Percentiles rank a stretch among this genome's conserved stretches.
Conservation (phyloP, 208 protist species). For the Acanthamoeba lenticulata region DNA sequence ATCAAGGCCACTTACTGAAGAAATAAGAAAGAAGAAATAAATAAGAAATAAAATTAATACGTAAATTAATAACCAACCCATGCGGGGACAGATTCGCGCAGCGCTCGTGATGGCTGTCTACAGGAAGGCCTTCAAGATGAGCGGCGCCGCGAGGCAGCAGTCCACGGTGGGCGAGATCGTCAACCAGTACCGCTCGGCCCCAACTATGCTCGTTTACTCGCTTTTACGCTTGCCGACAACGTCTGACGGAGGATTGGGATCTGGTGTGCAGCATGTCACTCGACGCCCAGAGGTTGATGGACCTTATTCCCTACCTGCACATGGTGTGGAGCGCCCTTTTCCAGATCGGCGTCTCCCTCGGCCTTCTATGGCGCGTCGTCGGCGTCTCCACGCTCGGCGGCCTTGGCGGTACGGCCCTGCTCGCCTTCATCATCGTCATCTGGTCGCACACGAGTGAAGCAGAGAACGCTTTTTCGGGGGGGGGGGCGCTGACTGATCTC, state of each 20-base stretch:
- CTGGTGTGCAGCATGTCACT: constrained; percentile 71
- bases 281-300: constrained; percentile 84
- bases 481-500: too few species aligned
- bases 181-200: constrained; percentile 84
- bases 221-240: not conserved
- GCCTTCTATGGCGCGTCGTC: constrained; percentile 65
- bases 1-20: not conserved
- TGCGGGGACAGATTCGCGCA: constrained; percentile 73
- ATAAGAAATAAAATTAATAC: too few species aligned
- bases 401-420: constrained; percentile 37
- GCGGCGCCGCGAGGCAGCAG: constrained; percentile 83
- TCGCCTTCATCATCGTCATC: not conserved
- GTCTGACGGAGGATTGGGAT: not conserved
- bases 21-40: not conserved
- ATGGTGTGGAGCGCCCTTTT: constrained; percentile 83
- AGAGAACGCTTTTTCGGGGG: too few species aligned
- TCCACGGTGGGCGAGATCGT: constrained; percentile 90
- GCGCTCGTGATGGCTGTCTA: constrained; percentile 88
- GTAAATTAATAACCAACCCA: too few species aligned
- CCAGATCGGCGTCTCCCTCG: constrained; percentile 79
- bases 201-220: not conserved
- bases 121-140: constrained; percentile 86
- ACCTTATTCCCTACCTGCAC: constrained; percentile 84
- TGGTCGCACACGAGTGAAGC: not conserved
- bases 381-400: constrained; percentile 71